Base-by-base conservation (phyloP, 1,284 basidiomycete genomes). In the Tylopilus sp. region DNA sequence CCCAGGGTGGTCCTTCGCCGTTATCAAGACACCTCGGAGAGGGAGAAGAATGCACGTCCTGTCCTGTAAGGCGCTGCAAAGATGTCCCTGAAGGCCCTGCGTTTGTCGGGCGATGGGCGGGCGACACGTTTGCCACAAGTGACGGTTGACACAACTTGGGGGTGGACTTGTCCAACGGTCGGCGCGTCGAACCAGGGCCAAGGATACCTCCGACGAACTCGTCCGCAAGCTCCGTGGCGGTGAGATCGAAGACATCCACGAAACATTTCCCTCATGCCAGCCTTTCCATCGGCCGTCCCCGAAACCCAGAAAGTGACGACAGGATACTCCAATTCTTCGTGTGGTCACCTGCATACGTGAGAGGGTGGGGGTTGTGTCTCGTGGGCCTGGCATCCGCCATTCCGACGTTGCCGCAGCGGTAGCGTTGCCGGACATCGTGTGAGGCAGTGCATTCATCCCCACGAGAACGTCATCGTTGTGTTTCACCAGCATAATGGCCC, bases 401-500 rank as follows among this genome's bases (percentile, higher is more conserved):
- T 10, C 63, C 53, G 6, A 48, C 55, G 21, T 66, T 62, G 21
- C n/a, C n/a, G 65, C 63, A 25, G 42, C 42, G 3, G 63, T 61
- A 3, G 57, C 61, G 7, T 65, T 67, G 28, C 37, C 55, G 2
- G 65, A 35, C 12, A 64, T 25, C 7, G 43, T 44, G 37, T 52
- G 52, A 28, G 67, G 53, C 4, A 67, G 34, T 3, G 42, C n/a
- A 16, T 67, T 65, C 60, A 61, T 67, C 29, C 65, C 52, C 7
- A 64, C 52, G 56, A 66, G 51, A 59, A 54, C 62, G 65, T 61
- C 63, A 65, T 61, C 9, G 62, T 57, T 41, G 55, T 52, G 51
- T 64, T 50, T 56, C 64, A 13, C 62, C 65, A 11, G 66, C 60
- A 16, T 67, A 63, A 41, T 53, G 49, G 8, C 44, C 51, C 60